Conservation (phyloP, 345 rosid genomes). For the Erodium maritimum region DNA sequence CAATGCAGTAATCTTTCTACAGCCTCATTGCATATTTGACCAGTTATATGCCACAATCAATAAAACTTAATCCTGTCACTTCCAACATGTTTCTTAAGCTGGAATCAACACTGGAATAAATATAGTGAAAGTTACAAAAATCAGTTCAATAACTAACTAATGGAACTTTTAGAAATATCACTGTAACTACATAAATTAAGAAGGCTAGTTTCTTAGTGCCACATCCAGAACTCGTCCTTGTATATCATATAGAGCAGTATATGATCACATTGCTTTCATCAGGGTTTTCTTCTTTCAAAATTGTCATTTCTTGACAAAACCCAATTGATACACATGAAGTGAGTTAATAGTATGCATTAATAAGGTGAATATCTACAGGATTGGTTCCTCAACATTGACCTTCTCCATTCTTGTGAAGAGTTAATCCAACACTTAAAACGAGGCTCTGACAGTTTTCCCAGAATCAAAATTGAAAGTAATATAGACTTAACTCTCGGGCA, state of each 20-base stretch:
- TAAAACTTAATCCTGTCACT: background rate
- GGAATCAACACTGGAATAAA: background rate
- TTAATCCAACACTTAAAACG: no score
- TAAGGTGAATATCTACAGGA: no score
- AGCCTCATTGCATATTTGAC: background rate
- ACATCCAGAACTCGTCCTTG: background rate
- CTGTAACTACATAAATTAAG: background rate
- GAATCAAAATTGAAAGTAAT: no score
- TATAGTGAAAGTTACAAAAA: background rate
- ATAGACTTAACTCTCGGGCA: no score
- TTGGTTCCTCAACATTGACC: no score
- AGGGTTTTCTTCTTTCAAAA: background rate
- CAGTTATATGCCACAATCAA: background rate
- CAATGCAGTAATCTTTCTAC: background rate
- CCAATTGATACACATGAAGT: background rate
- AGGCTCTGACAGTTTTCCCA: no score
- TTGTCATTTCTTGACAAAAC: background rate
- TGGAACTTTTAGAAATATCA: background rate
- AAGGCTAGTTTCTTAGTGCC: background rate
- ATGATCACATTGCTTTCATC: background rate
- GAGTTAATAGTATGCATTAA: background rate
- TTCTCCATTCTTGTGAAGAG: no score
- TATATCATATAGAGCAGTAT: background rate
- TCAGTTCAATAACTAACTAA: background rate
- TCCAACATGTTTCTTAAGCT: background rate